phyloP scores from a whole-genome alignment of 176 grass and related monocot species.

The Ensete ventricosum region DNA sequence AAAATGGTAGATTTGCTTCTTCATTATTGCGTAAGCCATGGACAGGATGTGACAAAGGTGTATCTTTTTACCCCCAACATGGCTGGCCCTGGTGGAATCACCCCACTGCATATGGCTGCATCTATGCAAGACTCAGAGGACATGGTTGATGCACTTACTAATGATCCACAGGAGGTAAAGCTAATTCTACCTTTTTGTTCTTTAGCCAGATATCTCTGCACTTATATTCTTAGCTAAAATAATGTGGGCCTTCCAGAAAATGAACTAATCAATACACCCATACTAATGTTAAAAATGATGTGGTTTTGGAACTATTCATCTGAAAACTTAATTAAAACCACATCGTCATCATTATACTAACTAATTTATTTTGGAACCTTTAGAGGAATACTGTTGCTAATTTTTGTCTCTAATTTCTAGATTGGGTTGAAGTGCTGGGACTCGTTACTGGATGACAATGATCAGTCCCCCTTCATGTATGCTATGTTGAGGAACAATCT shows the following conservation, averaged over 20 bases:
- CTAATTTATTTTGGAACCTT: background rate
- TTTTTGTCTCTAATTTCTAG: slow-evolving; percentile 26
- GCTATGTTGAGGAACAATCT: slow-evolving; percentile 58
- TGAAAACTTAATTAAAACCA: no score
- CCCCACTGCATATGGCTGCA: slow-evolving; percentile 82
- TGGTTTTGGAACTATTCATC: no score
- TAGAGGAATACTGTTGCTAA: no score
- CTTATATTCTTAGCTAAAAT: background rate
- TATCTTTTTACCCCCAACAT: slow-evolving; percentile 65
- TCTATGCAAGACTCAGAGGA: slow-evolving; percentile 49
- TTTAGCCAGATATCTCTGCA: background rate
- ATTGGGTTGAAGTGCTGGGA: slow-evolving; percentile 87
- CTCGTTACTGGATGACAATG: slow-evolving; percentile 49
- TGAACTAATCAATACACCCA: no score
- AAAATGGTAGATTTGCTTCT: slow-evolving; percentile 79
- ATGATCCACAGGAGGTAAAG: slow-evolving; percentile 81
- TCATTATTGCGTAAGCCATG: slow-evolving; percentile 41
- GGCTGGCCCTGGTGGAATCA: slow-evolving; percentile 71
- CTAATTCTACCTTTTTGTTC: background rate
- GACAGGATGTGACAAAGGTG: slow-evolving; percentile 33
- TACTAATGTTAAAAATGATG: no score
- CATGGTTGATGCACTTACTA: slow-evolving; percentile 84
- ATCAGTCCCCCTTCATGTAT: slow-evolving; percentile 64
- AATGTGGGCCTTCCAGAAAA: no score
- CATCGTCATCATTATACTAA: no score